Evolutionary conservation across 257 asterid genomes (phyloP).

Genomic region (Rehmannia glutinosa): DNA sequence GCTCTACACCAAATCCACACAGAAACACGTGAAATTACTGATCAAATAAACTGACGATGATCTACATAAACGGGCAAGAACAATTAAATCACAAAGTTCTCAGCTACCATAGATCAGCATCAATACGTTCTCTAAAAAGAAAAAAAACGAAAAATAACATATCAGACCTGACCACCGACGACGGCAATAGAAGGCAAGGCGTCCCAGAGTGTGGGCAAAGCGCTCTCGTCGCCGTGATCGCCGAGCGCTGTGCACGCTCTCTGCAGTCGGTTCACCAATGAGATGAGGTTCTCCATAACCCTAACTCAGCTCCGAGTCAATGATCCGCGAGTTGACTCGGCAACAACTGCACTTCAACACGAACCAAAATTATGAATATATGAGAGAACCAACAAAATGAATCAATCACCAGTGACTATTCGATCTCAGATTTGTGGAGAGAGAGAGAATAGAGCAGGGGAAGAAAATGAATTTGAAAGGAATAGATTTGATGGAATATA

Average conservation of each 20-base stretch:
- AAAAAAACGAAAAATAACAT: neutral
- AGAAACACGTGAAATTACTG: slow-evolving; percentile 14
- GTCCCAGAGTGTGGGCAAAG: slow-evolving; percentile 95
- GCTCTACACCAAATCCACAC: slow-evolving; percentile 12
- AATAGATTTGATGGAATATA: neutral
- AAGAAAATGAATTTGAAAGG: slow-evolving; percentile 13
- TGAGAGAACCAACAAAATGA: too few species aligned
- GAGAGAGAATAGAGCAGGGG: slow-evolving; percentile 13
- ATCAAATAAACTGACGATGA: neutral
- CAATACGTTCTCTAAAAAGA: neutral
- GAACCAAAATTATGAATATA: neutral
- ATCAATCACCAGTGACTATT: slow-evolving; percentile 11
- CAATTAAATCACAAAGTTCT: neutral
- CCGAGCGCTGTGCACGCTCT: slow-evolving; percentile 97
- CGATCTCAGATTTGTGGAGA: slow-evolving; percentile 22
- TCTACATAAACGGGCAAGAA: slow-evolving; percentile 2
- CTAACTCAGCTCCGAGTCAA: slow-evolving; percentile 25
- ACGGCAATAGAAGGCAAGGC: slow-evolving; percentile 95
- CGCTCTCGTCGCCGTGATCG: slow-evolving; percentile 85
- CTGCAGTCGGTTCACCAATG: slow-evolving; percentile 83
- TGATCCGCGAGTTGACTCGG: slow-evolving; percentile 34
- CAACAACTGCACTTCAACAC: slow-evolving; percentile 7
- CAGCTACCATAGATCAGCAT: slow-evolving; percentile 23
- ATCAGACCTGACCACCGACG: slow-evolving; percentile 93
- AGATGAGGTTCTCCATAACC: slow-evolving; percentile 82